Base-by-base conservation (phyloP, 441 rosid species). In the Eruca vesicaria region DNA sequence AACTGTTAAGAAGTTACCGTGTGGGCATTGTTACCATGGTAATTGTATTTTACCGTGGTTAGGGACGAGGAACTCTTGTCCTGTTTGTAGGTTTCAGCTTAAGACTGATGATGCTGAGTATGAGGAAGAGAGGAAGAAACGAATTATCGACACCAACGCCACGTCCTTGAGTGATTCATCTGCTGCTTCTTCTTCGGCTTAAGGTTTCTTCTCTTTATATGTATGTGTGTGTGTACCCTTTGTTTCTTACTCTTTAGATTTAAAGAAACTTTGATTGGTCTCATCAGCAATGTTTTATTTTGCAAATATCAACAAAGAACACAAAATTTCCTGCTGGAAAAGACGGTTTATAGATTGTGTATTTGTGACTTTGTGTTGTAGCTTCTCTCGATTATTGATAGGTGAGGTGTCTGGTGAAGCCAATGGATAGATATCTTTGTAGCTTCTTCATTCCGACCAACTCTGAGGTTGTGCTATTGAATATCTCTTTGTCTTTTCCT, bases 31-130 rank as follows among this genome's bases (percentile, higher is more conserved):
- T 18, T 90, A 88, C 76, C 96, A 90, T 15, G 88, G 84, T n/a
- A 83, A 82, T 2, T 90, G 96, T 81, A 88, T 90, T 21, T 79
- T 90, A 33, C 91, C 90, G 2, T 90, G 96, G 96, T 66, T 90
- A 71, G 88, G 81, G 20, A 78, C 93, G 68, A 87, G 93, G 72
- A 90, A 90, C 76, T 84, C 96, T 0, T 90, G 96, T 66, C 96
- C 96, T 4, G 86, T 90, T 58, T 90, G 96, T 73, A 75, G 96
- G 83, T 90, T 82, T 41, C 93, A 90, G 82, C 72, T 90, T 79
- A 79, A 85, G 7, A 90, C 96, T 3, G 96, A 88, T 85, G 96
- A 88, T 75, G 35, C 80, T 0, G 96, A 90, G 69, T 90, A 48
- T 48, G 55, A 48, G 55, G 55, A 48, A 48, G 55, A 16, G 75